Conservation (phyloP, 2,329 filamentous ascomycete species). For the Venturia aucupariae region DNA sequence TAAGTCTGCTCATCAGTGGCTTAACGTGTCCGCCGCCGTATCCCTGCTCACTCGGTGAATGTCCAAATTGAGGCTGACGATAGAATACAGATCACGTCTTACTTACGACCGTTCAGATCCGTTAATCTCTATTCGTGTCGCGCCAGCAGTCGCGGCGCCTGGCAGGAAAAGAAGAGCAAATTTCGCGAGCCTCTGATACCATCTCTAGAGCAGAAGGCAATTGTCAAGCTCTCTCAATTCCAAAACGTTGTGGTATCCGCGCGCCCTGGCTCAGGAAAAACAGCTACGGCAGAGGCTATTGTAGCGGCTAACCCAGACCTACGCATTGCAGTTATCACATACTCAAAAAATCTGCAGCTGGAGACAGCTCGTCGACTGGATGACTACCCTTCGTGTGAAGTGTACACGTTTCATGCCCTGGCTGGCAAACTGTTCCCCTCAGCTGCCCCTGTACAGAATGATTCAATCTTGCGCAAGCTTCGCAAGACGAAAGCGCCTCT, state of each 20-base stretch:
- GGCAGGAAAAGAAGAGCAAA: not conserved
- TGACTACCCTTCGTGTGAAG: constrained; percentile 11
- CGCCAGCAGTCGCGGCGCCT: not conserved
- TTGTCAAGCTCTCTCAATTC: constrained; percentile 14
- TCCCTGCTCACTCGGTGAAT: not conserved
- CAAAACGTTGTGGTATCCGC: constrained; percentile 17
- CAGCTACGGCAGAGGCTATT: constrained; percentile 17
- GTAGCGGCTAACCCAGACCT: constrained; percentile 15
- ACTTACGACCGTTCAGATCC: not conserved
- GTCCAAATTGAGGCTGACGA: not conserved
- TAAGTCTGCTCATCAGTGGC: not conserved
- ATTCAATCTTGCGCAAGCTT: constrained; percentile 14
- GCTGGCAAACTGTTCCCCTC: not conserved
- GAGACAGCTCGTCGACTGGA: constrained; percentile 15
- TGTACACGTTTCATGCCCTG: constrained; percentile 16
- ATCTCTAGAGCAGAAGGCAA: not conserved
- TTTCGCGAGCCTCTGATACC: not conserved
- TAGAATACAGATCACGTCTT: not conserved
- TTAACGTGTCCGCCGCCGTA: not conserved
- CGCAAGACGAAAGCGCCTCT: constrained; percentile 13
- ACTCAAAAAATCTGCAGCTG: constrained; percentile 16
- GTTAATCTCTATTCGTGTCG: not conserved
- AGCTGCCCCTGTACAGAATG: not conserved
- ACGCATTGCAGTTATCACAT: constrained; percentile 15
- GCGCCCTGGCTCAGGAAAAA: constrained; percentile 17